Base-by-base conservation (phyloP, 2,329 filamentous ascomycete genomes). In the Ophiostoma novo-ulmi region DNA sequence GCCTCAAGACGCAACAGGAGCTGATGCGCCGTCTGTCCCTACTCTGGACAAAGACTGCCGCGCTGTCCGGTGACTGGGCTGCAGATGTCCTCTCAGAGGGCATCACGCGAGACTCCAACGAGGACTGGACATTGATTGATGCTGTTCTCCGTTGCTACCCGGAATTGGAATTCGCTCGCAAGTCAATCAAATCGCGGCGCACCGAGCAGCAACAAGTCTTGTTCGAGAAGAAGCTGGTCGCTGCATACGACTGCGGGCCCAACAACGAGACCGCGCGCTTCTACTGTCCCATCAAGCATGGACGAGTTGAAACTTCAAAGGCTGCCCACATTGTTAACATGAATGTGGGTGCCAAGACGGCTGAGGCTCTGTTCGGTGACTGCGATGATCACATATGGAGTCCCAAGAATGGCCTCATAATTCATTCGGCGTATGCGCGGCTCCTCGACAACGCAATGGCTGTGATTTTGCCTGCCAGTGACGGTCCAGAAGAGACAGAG, bases 281-380 rank as follows among this genome's bases (percentile, higher is more conserved):
- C 52, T 31, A 58, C 52, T 31, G 52, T n/a, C 52, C 52, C 22
- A 58, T 58, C 52, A 26, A 5, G 44, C 14, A 48, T 17, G 13
- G 20, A 5, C 44, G 44, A 14, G 20, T 48, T 5, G 44, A 10
- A 44, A 17, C 7, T 5, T 20, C 20, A 8, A 64, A 64, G 63
- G 67, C 44, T 17, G 67, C 48, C n/a, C 67, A 69, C 36, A 41
- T 69, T n/a, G 52, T 63, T 5, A n/a, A 61, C 35, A 52, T 17
- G 17, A 55, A 55, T 10, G 31, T 58, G 13, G 44, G 31, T 6
- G 14, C 2, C 26, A n/a, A n/a, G 44, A 55, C 44, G 10, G 44
- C 67, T 5, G 13, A 38, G 52, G 52, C 67, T 63, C 52, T 69
- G 14, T 69, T 61, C 17, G 52, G 67, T 36, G 52, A 44, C 7